Base-by-base conservation (phyloP, 2,329 filamentous ascomycete genomes). In the Talaromyces sp. region DNA sequence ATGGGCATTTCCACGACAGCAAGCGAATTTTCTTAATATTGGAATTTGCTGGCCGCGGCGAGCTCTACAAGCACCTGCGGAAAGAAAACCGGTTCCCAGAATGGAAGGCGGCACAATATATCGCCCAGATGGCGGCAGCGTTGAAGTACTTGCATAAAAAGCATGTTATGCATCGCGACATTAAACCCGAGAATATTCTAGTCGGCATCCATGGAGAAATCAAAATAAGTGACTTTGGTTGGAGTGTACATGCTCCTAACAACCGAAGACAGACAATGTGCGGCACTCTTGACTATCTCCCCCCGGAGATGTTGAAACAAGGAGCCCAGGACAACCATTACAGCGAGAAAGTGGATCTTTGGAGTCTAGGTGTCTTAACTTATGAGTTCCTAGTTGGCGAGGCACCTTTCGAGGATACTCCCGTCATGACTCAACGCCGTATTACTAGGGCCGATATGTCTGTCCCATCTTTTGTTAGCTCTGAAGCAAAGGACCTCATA, bases 221-320 rank as follows among this genome's bases (percentile, higher is more conserved):
- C 77, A 99, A 99, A 76, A 92, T 99, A 68, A 95, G 91, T 4
- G 94, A 99, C 74, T 99, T 97, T 68, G 93, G 94, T 45, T 99
- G 94, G 94, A 95, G 90, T 70, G 94, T 97, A 3, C 94, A 99
- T 74, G 94, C 94, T 4, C 94, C 94, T 24, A 97, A 96, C 75
- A 95, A 93, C 77, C 82, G 94, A 63, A 83, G 94, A 57, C 88
- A 92, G 68, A 99, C 94, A 51, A 92, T 97, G 85, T 99, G 94
- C 72, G 94, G 94, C 58, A 99, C 94, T 16, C 84, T 97, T 37
- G 94, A 99, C 76, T 99, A 99, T 73, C 84, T 99, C 14, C 94
- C 94, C 3, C 94, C 94, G 4, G 94, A 99, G 85, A 99, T 99
- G 94, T 84, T 97, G 73, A 90, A 88, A 73, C 84, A 87, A 4